A percentile compares a stretch with the other conserved stretches of the same genome.
phyloP scores from a whole-genome alignment of 2,329 filamentous ascomycete genomes.

The Monosporascus sp. region DNA sequence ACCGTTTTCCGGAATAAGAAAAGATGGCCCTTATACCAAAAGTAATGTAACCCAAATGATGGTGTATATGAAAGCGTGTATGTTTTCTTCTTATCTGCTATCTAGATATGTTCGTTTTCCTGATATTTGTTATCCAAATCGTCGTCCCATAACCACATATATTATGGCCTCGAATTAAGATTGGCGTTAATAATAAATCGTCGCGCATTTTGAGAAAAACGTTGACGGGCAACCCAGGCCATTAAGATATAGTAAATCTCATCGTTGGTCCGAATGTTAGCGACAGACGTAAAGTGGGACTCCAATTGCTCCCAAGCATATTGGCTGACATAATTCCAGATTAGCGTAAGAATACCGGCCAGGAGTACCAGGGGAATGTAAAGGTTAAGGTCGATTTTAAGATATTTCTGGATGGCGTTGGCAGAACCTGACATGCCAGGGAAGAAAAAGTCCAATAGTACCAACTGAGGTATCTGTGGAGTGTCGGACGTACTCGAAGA shows the following conservation, averaged over 20 bases:
- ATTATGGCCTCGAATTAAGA: constrained; percentile 47
- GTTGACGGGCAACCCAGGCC: constrained; percentile 61
- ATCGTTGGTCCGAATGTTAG: constrained; percentile 63
- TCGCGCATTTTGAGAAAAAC: constrained; percentile 53
- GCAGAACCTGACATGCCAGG: constrained; percentile 59
- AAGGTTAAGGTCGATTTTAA: constrained; percentile 56
- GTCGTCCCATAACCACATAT: constrained; percentile 38
- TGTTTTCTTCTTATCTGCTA: constrained; percentile 32
- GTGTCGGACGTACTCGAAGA: not conserved
- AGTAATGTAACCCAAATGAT: constrained; percentile 60
- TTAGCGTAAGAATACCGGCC: constrained; percentile 43
- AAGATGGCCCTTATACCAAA: constrained; percentile 57
- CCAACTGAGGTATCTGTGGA: constrained; percentile 31
- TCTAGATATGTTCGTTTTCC: constrained; percentile 25
- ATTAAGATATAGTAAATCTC: constrained; percentile 70
- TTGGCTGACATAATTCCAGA: constrained; percentile 46
- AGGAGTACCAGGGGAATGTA: constrained; percentile 56
- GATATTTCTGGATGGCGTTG: constrained; percentile 46
- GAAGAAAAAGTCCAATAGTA: constrained; percentile 57
- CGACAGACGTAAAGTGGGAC: constrained; percentile 56
- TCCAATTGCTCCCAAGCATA: constrained; percentile 44
- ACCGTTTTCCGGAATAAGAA: constrained; percentile 52
- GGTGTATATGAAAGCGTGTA: constrained; percentile 59
- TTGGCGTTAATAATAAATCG: constrained; percentile 62
- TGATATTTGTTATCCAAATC: constrained; percentile 41